A percentile compares a stretch with the other conserved stretches of the same genome.
phyloP scores from a whole-genome alignment of 2,329 filamentous ascomycete species.

The Massarina eburnea region DNA sequence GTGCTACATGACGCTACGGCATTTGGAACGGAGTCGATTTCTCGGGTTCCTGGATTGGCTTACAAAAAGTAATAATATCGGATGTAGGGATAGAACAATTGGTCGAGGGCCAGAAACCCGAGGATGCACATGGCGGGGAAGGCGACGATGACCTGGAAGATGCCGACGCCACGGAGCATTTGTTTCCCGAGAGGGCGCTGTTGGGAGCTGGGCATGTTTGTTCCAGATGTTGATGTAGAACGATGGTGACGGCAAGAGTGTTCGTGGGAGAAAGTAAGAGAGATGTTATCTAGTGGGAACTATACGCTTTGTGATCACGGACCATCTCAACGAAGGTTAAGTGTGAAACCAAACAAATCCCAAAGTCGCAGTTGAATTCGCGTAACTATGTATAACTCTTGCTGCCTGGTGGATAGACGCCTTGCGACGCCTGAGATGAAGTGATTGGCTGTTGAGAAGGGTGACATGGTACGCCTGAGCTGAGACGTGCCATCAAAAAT shows the following conservation, averaged over 20 bases:
- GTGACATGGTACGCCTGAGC: too few species aligned
- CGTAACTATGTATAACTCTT: not conserved
- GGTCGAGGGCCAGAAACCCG: slow-evolving; percentile 1
- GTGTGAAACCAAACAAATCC: too few species aligned
- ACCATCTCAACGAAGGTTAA: too few species aligned
- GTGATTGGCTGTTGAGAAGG: not conserved
- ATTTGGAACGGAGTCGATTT: too few species aligned
- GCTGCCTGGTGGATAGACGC: not conserved
- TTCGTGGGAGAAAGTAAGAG: too few species aligned
- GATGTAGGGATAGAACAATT: slow-evolving; percentile 1
- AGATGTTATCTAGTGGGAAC: too few species aligned
- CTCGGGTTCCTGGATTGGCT: too few species aligned
- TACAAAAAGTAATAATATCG: slow-evolving; percentile 10
- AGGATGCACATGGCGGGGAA: slow-evolving; percentile 7
- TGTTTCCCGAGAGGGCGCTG: slow-evolving; percentile 1
- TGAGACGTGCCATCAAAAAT: too few species aligned
- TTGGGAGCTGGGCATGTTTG: not conserved
- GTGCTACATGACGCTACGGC: too few species aligned
- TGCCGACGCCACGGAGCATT: slow-evolving; percentile 8
- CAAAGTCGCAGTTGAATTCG: too few species aligned
- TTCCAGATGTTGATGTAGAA: not conserved
- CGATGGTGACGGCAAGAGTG: too few species aligned
- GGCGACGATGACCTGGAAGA: slow-evolving; percentile 9
- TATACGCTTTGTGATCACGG: too few species aligned
- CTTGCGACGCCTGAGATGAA: not conserved